Percentiles rank a stretch among this genome's conserved stretches.
Conservation (phyloP, 306 rosid genomes). For the Ormosia emarginata region DNA sequence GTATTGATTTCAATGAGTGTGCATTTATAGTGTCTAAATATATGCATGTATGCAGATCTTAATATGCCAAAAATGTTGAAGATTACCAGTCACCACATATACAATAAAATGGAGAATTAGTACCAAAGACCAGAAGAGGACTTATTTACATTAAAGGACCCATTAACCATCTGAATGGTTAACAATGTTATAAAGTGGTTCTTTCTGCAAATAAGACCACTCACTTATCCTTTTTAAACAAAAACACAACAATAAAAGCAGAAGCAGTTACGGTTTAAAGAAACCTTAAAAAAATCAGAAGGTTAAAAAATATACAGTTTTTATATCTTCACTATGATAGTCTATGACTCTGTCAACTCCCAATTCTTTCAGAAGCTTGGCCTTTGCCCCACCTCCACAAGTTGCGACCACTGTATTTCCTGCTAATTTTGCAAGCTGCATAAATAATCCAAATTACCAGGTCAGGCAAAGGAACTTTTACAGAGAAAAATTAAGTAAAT, state of each 20-base stretch:
- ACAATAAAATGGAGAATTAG: neutral
- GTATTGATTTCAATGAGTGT: neutral
- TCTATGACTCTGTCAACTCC: constrained; percentile 96
- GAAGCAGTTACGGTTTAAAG: constrained; percentile 4
- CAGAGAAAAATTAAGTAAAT: neutral
- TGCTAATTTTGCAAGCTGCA: constrained; percentile 90
- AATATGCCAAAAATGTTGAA: constrained; percentile 3
- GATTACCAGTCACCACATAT: neutral
- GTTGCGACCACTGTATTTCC: constrained; percentile 93
- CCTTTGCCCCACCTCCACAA: constrained; percentile 85
- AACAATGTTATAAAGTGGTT: neutral
- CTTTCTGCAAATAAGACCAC: neutral
- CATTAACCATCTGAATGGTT: neutral
- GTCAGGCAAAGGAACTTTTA: neutral
- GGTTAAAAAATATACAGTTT: constrained; percentile 52
- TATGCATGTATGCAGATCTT: neutral
- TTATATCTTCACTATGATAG: constrained; percentile 75
- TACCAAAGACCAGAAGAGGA: neutral
- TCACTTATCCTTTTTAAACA: neutral
- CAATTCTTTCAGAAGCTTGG: constrained; percentile 74
- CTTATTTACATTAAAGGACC: neutral
- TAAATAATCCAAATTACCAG: constrained; percentile 20
- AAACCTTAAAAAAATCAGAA: neutral
- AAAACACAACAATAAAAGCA: neutral
- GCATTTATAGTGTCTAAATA: neutral